These are phyloP conservation scores for Polyporus tsugae DNA, from an alignment of 1,284 basidiomycete genomes.

Conservation along the genomic window DNA sequence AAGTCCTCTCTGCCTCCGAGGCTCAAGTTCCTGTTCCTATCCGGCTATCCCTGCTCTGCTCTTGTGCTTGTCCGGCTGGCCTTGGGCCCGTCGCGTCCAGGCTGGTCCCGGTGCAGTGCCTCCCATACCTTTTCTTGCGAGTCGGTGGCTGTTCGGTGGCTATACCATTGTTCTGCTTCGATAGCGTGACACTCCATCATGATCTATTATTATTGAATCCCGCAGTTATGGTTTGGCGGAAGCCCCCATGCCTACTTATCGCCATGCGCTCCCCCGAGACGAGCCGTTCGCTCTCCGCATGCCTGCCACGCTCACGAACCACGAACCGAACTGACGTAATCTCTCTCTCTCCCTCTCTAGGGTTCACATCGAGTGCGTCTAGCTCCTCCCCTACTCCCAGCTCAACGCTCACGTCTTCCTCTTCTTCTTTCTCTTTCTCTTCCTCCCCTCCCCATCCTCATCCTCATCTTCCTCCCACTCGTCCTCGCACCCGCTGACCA, in stretches of 20 bases:
- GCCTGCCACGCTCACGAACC: background rate
- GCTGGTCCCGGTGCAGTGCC: background rate
- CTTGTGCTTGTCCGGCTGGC: background rate
- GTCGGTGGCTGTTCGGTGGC: slow-evolving; percentile 6
- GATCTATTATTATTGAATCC: background rate
- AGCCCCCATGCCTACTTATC: too few species aligned
- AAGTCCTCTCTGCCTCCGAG: too few species aligned
- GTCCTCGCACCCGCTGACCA: background rate
- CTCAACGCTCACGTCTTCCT: background rate
- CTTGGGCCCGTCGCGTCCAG: too few species aligned
- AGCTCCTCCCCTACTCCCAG: background rate
- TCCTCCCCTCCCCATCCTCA: background rate
- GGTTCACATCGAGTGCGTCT: slow-evolving; percentile 4
- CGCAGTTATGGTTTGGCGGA: background rate
- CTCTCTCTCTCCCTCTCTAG: background rate
- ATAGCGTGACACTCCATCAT: background rate
- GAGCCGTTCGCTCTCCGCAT: background rate
- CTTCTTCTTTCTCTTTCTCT: background rate
- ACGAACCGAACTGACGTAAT: background rate
- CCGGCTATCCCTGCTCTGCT: too few species aligned
- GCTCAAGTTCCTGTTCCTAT: too few species aligned
- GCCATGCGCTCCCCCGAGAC: background rate
- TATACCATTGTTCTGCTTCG: background rate
- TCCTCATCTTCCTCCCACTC: background rate
- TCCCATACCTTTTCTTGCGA: background rate